Percentiles rank a stretch among this genome's conserved stretches.
phyloP scores from a whole-genome alignment of 805 yeast genomes.

The Candida argentea region DNA sequence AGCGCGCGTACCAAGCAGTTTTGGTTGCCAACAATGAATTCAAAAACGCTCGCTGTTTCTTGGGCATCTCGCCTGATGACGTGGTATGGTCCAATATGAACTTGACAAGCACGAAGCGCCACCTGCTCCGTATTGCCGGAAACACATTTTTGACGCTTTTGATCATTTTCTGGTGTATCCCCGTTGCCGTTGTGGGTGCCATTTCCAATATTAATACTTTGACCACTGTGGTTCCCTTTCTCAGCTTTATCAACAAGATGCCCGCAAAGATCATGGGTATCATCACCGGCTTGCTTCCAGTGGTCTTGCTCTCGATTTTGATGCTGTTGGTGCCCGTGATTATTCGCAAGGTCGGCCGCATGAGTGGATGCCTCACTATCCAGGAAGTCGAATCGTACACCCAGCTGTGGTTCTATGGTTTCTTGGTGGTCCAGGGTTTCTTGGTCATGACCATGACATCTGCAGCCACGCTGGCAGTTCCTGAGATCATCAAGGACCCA shows the following conservation, averaged over 20 bases:
- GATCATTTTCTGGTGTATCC: slow-evolving; percentile 79
- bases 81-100: slow-evolving; percentile 74
- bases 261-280: slow-evolving; percentile 14
- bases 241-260: slow-evolving; percentile 17
- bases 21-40: slow-evolving; percentile 44
- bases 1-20: slow-evolving; percentile 78
- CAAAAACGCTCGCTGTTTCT: slow-evolving; percentile 37
- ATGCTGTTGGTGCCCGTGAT: slow-evolving; percentile 21
- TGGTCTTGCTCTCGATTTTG: slow-evolving; percentile 17
- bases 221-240: slow-evolving; percentile 14
- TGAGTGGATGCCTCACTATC: slow-evolving; percentile 15
- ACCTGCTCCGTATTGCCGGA: slow-evolving; percentile 48
- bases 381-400: slow-evolving; percentile 18
- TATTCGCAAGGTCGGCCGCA: slow-evolving; percentile 16
- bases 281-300: slow-evolving; percentile 19
- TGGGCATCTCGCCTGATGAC: slow-evolving; percentile 72
- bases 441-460: slow-evolving; percentile 16
- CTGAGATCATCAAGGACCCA: slow-evolving; percentile 7
- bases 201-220: slow-evolving; percentile 18
- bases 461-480: slow-evolving; percentile 21
- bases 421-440: slow-evolving; percentile 21
- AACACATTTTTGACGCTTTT: slow-evolving; percentile 51
- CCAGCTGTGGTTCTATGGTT: slow-evolving; percentile 18
- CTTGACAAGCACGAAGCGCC: slow-evolving; percentile 46
- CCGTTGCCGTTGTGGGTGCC: slow-evolving; percentile 22